A percentile compares a stretch with the other conserved stretches of the same genome.
These are phyloP conservation scores for Geotrichum klebahnii DNA, from an alignment of 1,139 yeast genomes.

Conservation along the genomic window DNA sequence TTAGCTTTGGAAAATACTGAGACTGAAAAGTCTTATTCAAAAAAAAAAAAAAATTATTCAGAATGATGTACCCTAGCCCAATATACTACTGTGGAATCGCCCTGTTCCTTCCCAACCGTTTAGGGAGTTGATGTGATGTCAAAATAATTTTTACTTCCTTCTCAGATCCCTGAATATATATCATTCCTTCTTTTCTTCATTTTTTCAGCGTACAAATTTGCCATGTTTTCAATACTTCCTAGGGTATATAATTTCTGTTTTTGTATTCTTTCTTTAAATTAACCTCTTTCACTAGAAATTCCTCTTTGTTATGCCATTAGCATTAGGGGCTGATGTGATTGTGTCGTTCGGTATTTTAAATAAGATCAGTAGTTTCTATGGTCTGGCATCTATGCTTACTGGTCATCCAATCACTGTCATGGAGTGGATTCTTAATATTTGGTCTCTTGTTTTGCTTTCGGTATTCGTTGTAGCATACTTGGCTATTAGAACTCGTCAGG, in stretches of 20 bases:
- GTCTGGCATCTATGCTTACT: slow-evolving; percentile 78
- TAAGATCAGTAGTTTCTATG: slow-evolving; percentile 86
- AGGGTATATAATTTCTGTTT: slow-evolving; percentile 1
- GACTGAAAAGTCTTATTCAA: too few species aligned
- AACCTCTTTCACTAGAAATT: slow-evolving; percentile 44
- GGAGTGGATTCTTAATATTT: slow-evolving; percentile 77
- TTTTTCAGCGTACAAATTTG: too few species aligned
- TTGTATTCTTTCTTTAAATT: neutral
- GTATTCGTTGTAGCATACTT: slow-evolving; percentile 60
- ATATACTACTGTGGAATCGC: too few species aligned
- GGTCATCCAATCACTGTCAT: slow-evolving; percentile 76
- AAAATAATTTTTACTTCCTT: neutral
- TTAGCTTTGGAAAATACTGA: too few species aligned
- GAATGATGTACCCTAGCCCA: too few species aligned
- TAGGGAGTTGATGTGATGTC: too few species aligned
- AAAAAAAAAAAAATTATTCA: too few species aligned
- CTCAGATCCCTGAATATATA: too few species aligned
- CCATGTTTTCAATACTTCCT: slow-evolving; percentile 17
- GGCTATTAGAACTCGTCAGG: slow-evolving; percentile 46
- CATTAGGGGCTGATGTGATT: slow-evolving; percentile 80
- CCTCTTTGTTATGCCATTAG: slow-evolving; percentile 64
- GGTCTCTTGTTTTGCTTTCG: slow-evolving; percentile 62
- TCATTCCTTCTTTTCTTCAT: too few species aligned
- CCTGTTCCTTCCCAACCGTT: too few species aligned
- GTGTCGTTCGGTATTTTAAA: slow-evolving; percentile 77